A percentile compares a stretch with the other conserved stretches of the same genome.
These are phyloP conservation scores for Diplotaxis tenuifolia DNA, from an alignment of 345 rosid genomes.

Conservation along the genomic window DNA sequence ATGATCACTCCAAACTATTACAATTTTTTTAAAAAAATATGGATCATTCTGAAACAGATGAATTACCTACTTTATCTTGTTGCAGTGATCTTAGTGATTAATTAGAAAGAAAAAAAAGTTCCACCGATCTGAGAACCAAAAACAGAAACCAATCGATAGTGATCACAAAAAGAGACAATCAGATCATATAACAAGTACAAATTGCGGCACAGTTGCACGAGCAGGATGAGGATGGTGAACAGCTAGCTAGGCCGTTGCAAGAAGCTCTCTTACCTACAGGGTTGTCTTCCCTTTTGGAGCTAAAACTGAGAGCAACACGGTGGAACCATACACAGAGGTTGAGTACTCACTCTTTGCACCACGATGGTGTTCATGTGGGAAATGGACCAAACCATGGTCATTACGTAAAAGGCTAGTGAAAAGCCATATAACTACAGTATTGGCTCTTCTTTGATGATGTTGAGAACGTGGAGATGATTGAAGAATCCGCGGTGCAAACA, in stretches of 20 bases:
- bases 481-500: constrained; percentile 96
- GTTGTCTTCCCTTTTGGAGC: constrained; percentile 94
- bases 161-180: no score
- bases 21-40: no score
- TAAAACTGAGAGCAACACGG: constrained; percentile 91
- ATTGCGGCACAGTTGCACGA: no score
- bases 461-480: constrained; percentile 99
- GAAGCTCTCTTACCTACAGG: constrained; percentile 89
- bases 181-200: no score
- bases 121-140: no score
- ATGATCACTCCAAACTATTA: no score
- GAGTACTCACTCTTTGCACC: constrained; percentile 93
- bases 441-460: constrained; percentile 96
- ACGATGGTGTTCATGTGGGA: constrained; percentile 99
- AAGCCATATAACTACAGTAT: constrained; percentile 97
- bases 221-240: no score
- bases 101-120: no score
- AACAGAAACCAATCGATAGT: no score
- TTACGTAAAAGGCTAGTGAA: constrained; percentile 96
- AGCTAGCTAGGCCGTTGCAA: constrained; percentile 91
- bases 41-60: no score
- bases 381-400: constrained; percentile 98
- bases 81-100: no score
- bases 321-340: constrained; percentile 74
- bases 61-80: no score